phyloP scores from a whole-genome alignment of 441 rosid genomes.

The Theobroma grandiflorum region DNA sequence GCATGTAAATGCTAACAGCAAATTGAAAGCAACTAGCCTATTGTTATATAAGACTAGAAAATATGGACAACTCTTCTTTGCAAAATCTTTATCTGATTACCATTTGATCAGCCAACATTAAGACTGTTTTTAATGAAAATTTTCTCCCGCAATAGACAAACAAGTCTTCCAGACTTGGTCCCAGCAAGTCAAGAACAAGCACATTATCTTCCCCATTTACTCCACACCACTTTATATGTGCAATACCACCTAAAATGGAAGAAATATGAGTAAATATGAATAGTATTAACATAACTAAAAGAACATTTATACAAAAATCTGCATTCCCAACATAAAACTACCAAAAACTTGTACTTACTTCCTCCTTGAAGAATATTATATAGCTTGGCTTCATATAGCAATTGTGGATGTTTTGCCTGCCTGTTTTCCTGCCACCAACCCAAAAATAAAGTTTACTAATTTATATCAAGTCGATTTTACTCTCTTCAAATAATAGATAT shows the following conservation, averaged over 20 bases:
- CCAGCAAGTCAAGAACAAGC: conserved; percentile 63
- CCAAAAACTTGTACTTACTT: conserved; percentile 46
- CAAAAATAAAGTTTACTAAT: conserved; percentile 1
- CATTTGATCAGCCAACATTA: conserved; percentile 75
- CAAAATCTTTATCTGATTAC: conserved; percentile 35
- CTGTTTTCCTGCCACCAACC: conserved; percentile 57
- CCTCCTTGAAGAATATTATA: conserved; percentile 76
- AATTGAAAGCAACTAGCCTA: neutral
- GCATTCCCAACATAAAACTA: conserved; percentile 14
- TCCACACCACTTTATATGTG: conserved; percentile 64
- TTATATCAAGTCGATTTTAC: neutral
- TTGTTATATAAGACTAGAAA: neutral
- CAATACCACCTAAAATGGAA: conserved; percentile 56
- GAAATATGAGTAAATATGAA: neutral
- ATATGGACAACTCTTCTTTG: conserved; percentile 11
- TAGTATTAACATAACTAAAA: neutral
- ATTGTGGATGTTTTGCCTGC: conserved; percentile 72
- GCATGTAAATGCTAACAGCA: neutral
- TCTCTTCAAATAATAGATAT: conserved; percentile 1
- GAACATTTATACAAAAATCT: neutral
- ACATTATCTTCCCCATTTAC: conserved; percentile 67
- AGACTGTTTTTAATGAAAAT: conserved; percentile 67
- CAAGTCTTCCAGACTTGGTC: conserved; percentile 78
- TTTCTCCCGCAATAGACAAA: conserved; percentile 74
- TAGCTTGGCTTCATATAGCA: conserved; percentile 69